Conservation (phyloP, 805 yeast genomes). For the Limtongia smithiae region DNA sequence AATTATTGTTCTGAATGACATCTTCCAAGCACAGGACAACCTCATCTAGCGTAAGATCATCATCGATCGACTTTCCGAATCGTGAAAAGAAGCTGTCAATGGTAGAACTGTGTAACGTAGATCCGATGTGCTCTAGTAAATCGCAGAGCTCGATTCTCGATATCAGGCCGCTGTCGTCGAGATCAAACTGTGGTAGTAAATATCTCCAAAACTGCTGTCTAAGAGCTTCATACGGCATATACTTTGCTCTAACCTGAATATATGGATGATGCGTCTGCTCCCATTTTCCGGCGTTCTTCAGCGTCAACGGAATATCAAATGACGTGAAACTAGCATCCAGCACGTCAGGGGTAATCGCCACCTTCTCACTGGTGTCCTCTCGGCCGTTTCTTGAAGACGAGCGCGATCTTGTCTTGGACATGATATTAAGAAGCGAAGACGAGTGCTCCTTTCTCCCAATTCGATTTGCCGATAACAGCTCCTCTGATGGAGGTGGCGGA, state of each 20-base stretch:
- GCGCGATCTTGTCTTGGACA: too few relatives aligned
- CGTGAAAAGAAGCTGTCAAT: conserved; percentile 32
- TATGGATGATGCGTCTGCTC: conserved; percentile 48
- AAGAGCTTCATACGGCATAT: conserved; percentile 60
- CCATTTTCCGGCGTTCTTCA: conserved; percentile 32
- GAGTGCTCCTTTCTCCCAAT: too few relatives aligned
- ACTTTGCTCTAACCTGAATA: conserved; percentile 58
- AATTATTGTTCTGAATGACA: conserved; percentile 33
- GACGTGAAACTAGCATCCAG: too few relatives aligned
- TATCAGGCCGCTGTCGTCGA: conserved; percentile 44
- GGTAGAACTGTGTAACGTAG: conserved; percentile 40
- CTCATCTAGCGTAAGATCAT: conserved; percentile 52
- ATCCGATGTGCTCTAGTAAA: conserved; percentile 63
- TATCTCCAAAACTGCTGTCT: conserved; percentile 68
- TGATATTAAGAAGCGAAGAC: too few relatives aligned
- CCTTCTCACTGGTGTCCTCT: too few relatives aligned
- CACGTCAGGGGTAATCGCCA: too few relatives aligned
- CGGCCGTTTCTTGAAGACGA: too few relatives aligned
- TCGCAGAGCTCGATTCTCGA: conserved; percentile 60
- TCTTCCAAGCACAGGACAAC: conserved; percentile 51
- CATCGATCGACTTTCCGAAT: conserved; percentile 35
- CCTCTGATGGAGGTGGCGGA: conserved; percentile 7
- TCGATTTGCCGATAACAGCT: too few relatives aligned
- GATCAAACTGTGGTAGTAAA: conserved; percentile 50
- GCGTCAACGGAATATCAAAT: conserved; percentile 37